These are phyloP conservation scores for Phyllosticta citriasiana DNA, from an alignment of 2,329 filamentous ascomycete species.

Conservation along the genomic window DNA sequence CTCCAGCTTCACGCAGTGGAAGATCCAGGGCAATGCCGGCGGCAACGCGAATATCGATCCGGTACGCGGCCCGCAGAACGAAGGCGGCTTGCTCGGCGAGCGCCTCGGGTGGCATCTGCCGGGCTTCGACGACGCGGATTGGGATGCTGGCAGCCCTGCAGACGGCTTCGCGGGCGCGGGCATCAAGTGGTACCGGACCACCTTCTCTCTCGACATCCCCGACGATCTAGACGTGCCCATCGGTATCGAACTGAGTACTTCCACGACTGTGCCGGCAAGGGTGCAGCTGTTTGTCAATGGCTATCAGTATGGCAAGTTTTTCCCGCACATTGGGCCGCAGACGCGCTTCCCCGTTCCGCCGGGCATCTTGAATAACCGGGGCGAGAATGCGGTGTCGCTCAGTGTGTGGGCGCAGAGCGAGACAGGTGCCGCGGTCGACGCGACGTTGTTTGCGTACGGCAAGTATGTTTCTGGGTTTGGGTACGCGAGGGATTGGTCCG, in stretches of 20 bases:
- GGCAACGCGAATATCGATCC: conserved; percentile 42
- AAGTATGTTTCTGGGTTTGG: conserved; percentile 46
- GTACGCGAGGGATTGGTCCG: conserved; percentile 33
- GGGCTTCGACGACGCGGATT: conserved; percentile 40
- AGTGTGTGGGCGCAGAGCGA: conserved; percentile 49
- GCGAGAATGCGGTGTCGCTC: conserved; percentile 48
- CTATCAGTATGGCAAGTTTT: conserved; percentile 48
- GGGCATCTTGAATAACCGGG: conserved; percentile 48
- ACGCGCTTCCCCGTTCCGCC: conserved; percentile 50
- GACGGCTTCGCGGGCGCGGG: conserved; percentile 40
- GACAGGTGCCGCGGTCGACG: conserved; percentile 30
- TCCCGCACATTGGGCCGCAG: conserved; percentile 52
- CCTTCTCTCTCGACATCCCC: conserved; percentile 42
- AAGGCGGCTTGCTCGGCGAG: conserved; percentile 50
- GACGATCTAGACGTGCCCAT: conserved; percentile 45
- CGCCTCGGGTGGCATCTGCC: conserved; percentile 51
- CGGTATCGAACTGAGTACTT: conserved; percentile 42
- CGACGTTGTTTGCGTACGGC: conserved; percentile 40
- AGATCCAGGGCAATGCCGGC: conserved; percentile 48
- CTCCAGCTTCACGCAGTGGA: conserved; percentile 34
- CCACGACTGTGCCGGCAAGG: conserved; percentile 26
- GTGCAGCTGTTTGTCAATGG: conserved; percentile 54
- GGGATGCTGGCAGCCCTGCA: conserved; percentile 28
- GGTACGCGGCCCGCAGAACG: conserved; percentile 45
- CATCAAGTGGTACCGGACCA: conserved; percentile 47